Conservation (phyloP, 371 early-diverging fungal species). For the Syncephalastrum sp. region DNA sequence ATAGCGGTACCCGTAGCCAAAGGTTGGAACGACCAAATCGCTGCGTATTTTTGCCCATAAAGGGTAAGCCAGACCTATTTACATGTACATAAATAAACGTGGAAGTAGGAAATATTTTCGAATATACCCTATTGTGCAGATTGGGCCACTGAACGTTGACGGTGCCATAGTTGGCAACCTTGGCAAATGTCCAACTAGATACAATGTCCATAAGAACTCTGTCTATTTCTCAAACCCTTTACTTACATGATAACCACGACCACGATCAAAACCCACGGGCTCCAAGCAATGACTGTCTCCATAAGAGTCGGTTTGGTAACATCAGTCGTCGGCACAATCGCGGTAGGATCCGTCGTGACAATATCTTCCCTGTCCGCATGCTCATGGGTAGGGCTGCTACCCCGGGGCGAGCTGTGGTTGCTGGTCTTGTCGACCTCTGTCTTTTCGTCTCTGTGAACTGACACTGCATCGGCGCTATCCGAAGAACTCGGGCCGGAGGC, state of each 20-base stretch:
- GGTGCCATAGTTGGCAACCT: constrained; percentile 24
- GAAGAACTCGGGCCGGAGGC: background rate
- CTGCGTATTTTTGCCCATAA: constrained; percentile 34
- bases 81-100: no score
- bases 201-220: no score
- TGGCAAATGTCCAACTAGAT: constrained; percentile 31
- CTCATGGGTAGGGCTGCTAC: background rate
- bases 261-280: constrained; percentile 41
- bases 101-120: no score
- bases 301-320: constrained; percentile 25
- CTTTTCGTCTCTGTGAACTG: background rate
- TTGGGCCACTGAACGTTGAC: constrained; percentile 35
- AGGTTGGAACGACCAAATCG: constrained; percentile 45
- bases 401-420: background rate
- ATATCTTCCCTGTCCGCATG: background rate
- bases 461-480: background rate
- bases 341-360: background rate
- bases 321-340: background rate
- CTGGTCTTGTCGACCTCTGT: background rate
- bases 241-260: constrained; percentile 35
- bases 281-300: constrained; percentile 37
- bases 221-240: no score
- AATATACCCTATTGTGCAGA: constrained; percentile 19
- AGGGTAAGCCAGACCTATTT: constrained; percentile 34
- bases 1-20: constrained; percentile 48